These are phyloP conservation scores for Plectosphaerella sp. DNA, from an alignment of 2,329 filamentous ascomycete species.

Conservation along the genomic window DNA sequence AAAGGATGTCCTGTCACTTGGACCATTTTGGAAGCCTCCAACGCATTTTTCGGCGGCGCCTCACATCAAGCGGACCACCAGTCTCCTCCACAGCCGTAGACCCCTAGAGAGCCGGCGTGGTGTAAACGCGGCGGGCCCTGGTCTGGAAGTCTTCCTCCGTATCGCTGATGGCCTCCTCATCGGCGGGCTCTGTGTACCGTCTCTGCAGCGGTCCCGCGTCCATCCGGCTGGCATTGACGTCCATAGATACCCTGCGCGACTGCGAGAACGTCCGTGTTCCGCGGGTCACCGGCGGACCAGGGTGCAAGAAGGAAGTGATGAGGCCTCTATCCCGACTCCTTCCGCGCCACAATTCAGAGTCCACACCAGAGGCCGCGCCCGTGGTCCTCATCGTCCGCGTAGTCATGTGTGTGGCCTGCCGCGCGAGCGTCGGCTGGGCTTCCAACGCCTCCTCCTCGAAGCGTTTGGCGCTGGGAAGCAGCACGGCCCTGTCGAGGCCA, in stretches of 20 bases:
- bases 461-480: slow-evolving; percentile 53
- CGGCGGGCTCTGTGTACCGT: slow-evolving; percentile 8
- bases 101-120: slow-evolving; percentile 9
- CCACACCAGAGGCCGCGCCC: slow-evolving; percentile 21
- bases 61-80: background rate
- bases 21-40: slow-evolving; percentile 3
- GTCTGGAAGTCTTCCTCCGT: background rate
- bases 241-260: slow-evolving; percentile 8
- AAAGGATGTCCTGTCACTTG: background rate
- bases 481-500: slow-evolving; percentile 57
- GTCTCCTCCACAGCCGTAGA: background rate
- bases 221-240: background rate
- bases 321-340: slow-evolving; percentile 35
- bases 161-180: slow-evolving; percentile 6
- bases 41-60: background rate
- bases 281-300: slow-evolving; percentile 35
- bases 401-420: slow-evolving; percentile 7
- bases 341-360: slow-evolving; percentile 23
- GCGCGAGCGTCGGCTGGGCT: slow-evolving; percentile 32
- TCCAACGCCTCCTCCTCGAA: slow-evolving; percentile 49
- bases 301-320: slow-evolving; percentile 42
- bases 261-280: slow-evolving; percentile 11
- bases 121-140: slow-evolving; percentile 7
- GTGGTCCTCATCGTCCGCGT: slow-evolving; percentile 18
- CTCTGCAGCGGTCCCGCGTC: slow-evolving; percentile 6